Conservation (phyloP, 257 asterid species). For the Salvia miltiorrhiza region DNA sequence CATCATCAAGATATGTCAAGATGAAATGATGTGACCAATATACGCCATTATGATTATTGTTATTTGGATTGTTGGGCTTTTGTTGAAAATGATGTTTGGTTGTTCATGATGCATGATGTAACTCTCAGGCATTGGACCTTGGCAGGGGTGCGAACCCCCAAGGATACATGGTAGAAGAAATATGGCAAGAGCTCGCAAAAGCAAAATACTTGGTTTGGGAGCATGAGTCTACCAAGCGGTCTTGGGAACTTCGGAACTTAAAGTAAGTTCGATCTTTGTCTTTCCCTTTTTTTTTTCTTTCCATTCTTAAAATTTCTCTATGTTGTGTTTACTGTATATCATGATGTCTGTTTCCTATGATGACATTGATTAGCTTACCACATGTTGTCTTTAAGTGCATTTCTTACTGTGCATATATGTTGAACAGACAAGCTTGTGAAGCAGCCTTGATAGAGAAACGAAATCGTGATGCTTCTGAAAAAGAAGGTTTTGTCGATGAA, state of each 20-base stretch:
- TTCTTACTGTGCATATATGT: constrained; percentile 16
- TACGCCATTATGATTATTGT: not conserved
- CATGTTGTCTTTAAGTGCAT: not conserved
- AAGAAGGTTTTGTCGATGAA: constrained; percentile 62
- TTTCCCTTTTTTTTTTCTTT: not conserved
- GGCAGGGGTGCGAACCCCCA: constrained; percentile 65
- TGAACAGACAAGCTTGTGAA: constrained; percentile 63
- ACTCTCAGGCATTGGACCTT: constrained; percentile 73
- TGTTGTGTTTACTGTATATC: not conserved
- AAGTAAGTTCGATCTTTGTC: constrained; percentile 39
- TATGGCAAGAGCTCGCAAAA: constrained; percentile 88
- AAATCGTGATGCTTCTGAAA: constrained; percentile 28
- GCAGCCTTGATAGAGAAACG: constrained; percentile 69
- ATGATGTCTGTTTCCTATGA: not conserved
- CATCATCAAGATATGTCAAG: constrained; percentile 5
- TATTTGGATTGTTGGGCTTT: constrained; percentile 9
- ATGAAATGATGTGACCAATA: not conserved
- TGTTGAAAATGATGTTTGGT: constrained; percentile 11
- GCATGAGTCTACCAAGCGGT: constrained; percentile 56
- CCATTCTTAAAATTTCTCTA: not conserved
- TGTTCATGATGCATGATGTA: constrained; percentile 12
- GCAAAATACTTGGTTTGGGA: constrained; percentile 89
- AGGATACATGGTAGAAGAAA: constrained; percentile 87
- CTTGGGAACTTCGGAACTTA: constrained; percentile 69
- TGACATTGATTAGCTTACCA: not conserved